phyloP scores from a whole-genome alignment of 2,329 filamentous ascomycete species.

The Pseudocercospora musae region DNA sequence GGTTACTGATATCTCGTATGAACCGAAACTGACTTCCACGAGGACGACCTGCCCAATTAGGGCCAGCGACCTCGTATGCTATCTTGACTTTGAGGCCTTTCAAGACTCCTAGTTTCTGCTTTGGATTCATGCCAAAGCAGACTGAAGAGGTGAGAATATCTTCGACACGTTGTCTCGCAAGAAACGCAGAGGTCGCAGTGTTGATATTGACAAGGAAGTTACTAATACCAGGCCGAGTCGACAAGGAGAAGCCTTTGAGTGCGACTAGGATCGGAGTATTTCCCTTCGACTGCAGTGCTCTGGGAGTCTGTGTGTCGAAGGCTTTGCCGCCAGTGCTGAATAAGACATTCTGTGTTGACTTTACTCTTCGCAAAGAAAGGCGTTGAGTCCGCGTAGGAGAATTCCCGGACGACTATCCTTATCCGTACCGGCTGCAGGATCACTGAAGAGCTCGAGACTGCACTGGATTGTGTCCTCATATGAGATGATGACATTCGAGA shows the following conservation, averaged over 20 bases:
- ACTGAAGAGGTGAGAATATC: no score
- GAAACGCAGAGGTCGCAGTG: background rate
- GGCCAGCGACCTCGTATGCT: background rate
- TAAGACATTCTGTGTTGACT: no score
- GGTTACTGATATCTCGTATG: background rate
- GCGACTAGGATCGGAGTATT: background rate
- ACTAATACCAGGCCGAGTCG: background rate
- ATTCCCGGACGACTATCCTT: background rate
- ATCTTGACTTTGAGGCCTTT: background rate
- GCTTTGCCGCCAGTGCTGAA: background rate
- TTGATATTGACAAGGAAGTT: background rate
- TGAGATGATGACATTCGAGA: background rate
- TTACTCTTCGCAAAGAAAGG: no score
- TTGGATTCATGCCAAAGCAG: no score
- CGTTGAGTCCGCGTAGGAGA: background rate
- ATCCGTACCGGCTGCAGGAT: background rate
- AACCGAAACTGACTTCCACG: background rate
- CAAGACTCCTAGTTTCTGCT: background rate
- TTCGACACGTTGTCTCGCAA: no score
- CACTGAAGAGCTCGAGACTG: background rate
- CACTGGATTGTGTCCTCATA: background rate
- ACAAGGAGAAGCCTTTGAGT: background rate
- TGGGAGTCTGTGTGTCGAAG: background rate
- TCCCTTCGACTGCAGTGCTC: background rate
- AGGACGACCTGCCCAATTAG: background rate